These are phyloP conservation scores for Perkinsus chesapeaki DNA, from an alignment of 169 alveolate species.

Conservation along the genomic window DNA sequence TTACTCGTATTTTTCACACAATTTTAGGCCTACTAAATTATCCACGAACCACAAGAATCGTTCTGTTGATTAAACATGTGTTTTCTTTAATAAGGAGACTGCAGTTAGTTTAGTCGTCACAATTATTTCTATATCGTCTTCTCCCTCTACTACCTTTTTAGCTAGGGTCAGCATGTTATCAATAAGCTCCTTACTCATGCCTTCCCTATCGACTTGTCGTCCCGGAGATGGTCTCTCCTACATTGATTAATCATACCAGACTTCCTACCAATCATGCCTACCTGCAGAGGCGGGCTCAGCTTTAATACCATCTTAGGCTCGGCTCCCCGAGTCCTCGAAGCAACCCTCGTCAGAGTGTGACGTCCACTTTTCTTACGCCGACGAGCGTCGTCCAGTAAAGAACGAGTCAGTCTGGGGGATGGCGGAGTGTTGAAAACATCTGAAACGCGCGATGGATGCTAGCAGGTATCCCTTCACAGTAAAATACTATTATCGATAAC, in stretches of 20 bases:
- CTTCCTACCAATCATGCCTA: neutral
- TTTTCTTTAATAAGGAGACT: neutral
- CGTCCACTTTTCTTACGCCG: neutral
- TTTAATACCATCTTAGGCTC: neutral
- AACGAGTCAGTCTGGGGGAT: neutral
- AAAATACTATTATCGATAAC: no score
- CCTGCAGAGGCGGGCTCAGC: neutral
- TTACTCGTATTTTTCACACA: no score
- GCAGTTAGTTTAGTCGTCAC: neutral
- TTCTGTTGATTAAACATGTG: no score
- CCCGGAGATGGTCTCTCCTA: no score
- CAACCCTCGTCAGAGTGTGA: neutral
- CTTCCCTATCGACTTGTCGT: neutral
- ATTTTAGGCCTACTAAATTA: no score
- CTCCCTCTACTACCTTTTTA: neutral
- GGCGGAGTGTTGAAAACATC: neutral
- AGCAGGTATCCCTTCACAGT: no score
- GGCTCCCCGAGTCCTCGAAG: neutral
- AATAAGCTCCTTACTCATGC: neutral
- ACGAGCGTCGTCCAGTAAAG: neutral
- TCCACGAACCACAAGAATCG: no score
- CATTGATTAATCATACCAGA: no score
- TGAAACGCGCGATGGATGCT: neutral
- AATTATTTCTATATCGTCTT: neutral
- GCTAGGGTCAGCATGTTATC: neutral